A percentile compares a stretch with the other conserved stretches of the same genome.
Evolutionary conservation across 495 filamentous ascomycete genomes (phyloP).

Genomic region (Cudoniella acicularis): DNA sequence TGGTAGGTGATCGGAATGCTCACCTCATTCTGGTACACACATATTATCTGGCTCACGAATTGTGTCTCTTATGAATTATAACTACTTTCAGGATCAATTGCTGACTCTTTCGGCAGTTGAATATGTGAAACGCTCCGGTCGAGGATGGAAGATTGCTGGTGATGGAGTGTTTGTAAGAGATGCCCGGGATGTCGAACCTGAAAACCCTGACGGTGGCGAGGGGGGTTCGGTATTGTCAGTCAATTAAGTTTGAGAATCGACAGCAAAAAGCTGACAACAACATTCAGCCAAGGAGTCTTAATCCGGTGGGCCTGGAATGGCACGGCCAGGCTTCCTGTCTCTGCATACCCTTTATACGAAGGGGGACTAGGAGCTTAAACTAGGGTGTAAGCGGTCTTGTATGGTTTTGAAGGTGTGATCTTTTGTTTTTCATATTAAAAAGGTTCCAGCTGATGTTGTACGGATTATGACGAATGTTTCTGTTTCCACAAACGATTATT

Average conservation of each 20-base stretch:
- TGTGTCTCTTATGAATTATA: background rate
- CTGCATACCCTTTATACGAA: constrained; percentile 17
- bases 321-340: constrained; percentile 21
- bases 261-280: background rate
- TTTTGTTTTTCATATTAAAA: too few species aligned
- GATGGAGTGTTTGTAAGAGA: constrained; percentile 37
- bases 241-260: background rate
- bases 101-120: constrained; percentile 21
- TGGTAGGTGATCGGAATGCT: background rate
- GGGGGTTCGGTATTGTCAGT: constrained; percentile 27
- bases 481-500: too few species aligned
- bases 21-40: background rate
- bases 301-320: constrained; percentile 24
- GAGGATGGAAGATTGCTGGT: constrained; percentile 35
- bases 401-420: too few species aligned
- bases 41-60: background rate
- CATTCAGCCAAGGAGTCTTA: constrained; percentile 12
- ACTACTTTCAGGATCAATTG: background rate
- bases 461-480: too few species aligned
- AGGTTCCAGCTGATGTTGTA: too few species aligned
- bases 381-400: too few species aligned
- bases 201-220: constrained; percentile 16
- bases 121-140: constrained; percentile 29
- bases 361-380: too few species aligned
- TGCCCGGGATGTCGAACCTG: constrained; percentile 2